Evolutionary conservation across 2,329 filamentous ascomycete genomes (phyloP), one percentile per base, ranked within the genome.

Genomic region (Neofusicoccum cordaticola): DNA sequence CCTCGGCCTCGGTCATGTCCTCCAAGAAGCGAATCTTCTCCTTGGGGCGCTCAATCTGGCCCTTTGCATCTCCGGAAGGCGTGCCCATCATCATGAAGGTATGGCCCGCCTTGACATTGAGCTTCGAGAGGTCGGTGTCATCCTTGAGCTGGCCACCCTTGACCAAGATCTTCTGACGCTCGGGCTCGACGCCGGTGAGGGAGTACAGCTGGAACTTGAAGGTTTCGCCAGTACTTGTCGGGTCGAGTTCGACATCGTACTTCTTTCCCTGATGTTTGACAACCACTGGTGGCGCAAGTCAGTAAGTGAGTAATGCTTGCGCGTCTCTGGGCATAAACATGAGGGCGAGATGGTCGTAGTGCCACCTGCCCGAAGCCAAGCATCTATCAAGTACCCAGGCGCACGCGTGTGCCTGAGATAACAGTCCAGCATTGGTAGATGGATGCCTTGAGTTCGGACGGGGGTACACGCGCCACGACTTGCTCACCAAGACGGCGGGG

Each of bases 131-230:
- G 66, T 92, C 89, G 65, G 92, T 91, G 74, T 98, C 93, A 86
- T 99, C 91, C 80, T 97, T 99, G 71, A 99, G 87, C 79, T 96
- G 92, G 68, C 92, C 91, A 69, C 93, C 93, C 80, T 97, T 97
- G 78, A 97, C 87, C 64, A 99, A 81, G 71, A 99, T 91, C 82
- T 98, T 98, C 79, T 99, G 96, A 67, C 94, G 90, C 68, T 96
- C 92, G 69, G 95, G 95, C 76, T 98, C 95, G 74, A 99, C 95
- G 67, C 92, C 93, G 52, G 95, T 99, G 64, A 99, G 83, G 68
- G 93, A 97, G 82, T 90, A 99, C 65, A 99, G 86, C 78, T 98
- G 95, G 74, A 91, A 92, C 78, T 98, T 99, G 83, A 99, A 92
- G 65, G 91, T 91, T 79, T 97, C 93, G 79, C 95, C 95, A 67